Evolutionary conservation across 352 stramenopile genomes (phyloP), one percentile per base, ranked within the genome.

Genomic region (Sclerospora graminicola): DNA sequence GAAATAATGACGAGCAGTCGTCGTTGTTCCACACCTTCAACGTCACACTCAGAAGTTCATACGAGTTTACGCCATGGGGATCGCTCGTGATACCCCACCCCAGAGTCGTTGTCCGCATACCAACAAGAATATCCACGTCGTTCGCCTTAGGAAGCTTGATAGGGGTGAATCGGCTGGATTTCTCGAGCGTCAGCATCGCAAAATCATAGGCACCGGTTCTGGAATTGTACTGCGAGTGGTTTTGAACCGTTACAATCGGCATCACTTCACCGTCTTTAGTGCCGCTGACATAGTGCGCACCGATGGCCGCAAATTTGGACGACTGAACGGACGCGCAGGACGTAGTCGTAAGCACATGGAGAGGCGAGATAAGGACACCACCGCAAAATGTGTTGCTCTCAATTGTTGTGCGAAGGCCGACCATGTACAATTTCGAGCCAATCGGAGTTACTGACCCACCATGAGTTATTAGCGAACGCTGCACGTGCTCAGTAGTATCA

Each of bases 181-280:
- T 51, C 11, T 43, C 35, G 11, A 79, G 41, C 20, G 54, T 51
- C 8, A 77, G 32, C 8, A 79, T 26, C 1, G 57, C 40, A 24
- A 76, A 62, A 43, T 79, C 57, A 27, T 73, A 58, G 4, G 41
- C 26, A 10, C 50, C 41, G 5, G 40, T 51, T 9, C 45, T 66
- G 57, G 31, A 6, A 16, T 35, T 18, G 13, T 54, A 76, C 14
- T 72, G 45, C 5, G 67, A 60, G 63, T 79, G 63, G 10, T 57
- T 44, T 5, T 35, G 51, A 8, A 59, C n/a, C 0, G 47, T 38
- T 10, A 50, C 6, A 15, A 76, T 58, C 31, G 57, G 31, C 18
- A 70, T 65, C 26, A 57, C 55, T 5, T 69, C 56, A 9, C 48
- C 51, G 36, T 57, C 45, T 23, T 50, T 18, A 18, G 29, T 40